A percentile compares a stretch with the other conserved stretches of the same genome.
Conservation (phyloP, 2,329 filamentous ascomycete species). For the Venturia oleaginea region DNA sequence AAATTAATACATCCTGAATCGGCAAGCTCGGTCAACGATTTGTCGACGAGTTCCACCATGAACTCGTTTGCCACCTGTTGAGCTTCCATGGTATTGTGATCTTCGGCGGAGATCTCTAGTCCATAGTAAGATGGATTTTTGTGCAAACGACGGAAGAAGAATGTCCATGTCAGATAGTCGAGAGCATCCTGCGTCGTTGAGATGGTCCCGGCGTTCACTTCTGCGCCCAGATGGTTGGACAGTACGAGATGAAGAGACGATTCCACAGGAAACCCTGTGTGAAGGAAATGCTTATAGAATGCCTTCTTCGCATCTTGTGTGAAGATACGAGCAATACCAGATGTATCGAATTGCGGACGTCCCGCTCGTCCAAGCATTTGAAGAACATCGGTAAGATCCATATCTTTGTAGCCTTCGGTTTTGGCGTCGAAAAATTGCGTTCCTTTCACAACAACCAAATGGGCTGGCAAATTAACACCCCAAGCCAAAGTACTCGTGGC, state of each 20-base stretch:
- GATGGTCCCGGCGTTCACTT: slow-evolving; percentile 88
- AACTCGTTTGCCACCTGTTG: slow-evolving; percentile 86
- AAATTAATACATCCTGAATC: slow-evolving; percentile 77
- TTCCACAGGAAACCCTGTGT: slow-evolving; percentile 96
- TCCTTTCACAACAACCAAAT: slow-evolving; percentile 94
- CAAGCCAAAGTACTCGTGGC: slow-evolving; percentile 94
- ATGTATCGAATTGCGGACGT: slow-evolving; percentile 91
- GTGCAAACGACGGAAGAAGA: slow-evolving; percentile 94
- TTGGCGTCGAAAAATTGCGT: slow-evolving; percentile 98
- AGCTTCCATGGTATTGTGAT: slow-evolving; percentile 78
- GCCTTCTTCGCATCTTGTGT: slow-evolving; percentile 97
- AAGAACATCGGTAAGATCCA: slow-evolving; percentile 95
- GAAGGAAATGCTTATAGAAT: slow-evolving; percentile 98
- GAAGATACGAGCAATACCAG: slow-evolving; percentile 92
- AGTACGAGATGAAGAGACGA: slow-evolving; percentile 92
- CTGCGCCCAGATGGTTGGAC: slow-evolving; percentile 92
- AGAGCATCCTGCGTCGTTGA: slow-evolving; percentile 92
- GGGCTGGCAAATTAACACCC: slow-evolving; percentile 95
- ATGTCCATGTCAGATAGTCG: slow-evolving; percentile 98
- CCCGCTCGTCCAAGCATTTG: slow-evolving; percentile 97
- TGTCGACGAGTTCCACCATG: slow-evolving; percentile 88
- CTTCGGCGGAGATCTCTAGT: slow-evolving; percentile 82
- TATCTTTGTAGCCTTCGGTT: slow-evolving; percentile 94
- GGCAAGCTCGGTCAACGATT: slow-evolving; percentile 71
- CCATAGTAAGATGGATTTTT: slow-evolving; percentile 99